Evolutionary conservation across 768 basidiomycete species (phyloP).

Genomic region (Amanita rubescens): DNA sequence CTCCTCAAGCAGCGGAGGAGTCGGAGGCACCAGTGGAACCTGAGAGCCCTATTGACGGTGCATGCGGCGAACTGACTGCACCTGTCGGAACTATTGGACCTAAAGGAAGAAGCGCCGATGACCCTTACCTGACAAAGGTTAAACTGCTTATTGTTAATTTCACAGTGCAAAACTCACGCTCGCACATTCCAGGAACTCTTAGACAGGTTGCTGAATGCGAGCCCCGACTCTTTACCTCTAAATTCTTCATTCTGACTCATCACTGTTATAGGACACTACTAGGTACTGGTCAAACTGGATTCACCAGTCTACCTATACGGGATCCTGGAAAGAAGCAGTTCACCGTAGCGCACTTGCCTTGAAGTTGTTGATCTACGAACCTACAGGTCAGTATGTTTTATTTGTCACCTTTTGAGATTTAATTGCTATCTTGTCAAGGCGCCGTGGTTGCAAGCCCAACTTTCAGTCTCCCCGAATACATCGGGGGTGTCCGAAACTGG

Average conservation of each 20-base stretch:
- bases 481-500: constrained; percentile 90
- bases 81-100: constrained; percentile 20
- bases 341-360: constrained; percentile 89
- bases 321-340: constrained; percentile 94
- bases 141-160: background rate
- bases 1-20: constrained; percentile 17
- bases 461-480: constrained; percentile 87
- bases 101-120: constrained; percentile 41
- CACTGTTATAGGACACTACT: constrained; percentile 47
- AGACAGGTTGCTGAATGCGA: constrained; percentile 47
- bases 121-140: constrained; percentile 68
- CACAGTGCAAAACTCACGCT: background rate
- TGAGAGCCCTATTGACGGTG: background rate
- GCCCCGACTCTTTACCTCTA: constrained; percentile 11
- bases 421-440: constrained; percentile 36
- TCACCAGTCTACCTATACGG: constrained; percentile 79
- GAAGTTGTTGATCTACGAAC: constrained; percentile 89
- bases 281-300: constrained; percentile 89
- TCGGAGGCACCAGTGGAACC: background rate
- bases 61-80: background rate
- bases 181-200: constrained; percentile 40
- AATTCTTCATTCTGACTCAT: background rate
- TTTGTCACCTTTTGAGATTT: background rate
- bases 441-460: constrained; percentile 95
- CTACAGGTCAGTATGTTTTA: constrained; percentile 47